phyloP scores from a whole-genome alignment of 768 basidiomycete species.

The Phylloporus rhodoxanthus region DNA sequence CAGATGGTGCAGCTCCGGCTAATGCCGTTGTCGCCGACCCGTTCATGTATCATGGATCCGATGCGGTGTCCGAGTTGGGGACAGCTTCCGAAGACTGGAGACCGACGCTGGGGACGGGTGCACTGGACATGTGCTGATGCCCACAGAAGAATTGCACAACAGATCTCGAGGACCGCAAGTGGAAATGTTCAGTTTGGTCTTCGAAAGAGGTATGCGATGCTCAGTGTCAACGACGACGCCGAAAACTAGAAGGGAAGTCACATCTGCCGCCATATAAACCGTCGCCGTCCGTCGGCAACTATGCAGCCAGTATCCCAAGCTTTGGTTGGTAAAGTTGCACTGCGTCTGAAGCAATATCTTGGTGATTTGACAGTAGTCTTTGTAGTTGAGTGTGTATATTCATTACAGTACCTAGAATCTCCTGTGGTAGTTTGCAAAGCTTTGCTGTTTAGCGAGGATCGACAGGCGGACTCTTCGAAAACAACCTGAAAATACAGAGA shows the following conservation, averaged over 20 bases:
- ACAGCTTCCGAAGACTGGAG: not conserved
- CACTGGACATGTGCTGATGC: conserved; percentile 1
- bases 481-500: too few relatives aligned
- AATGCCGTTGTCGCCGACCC: not conserved
- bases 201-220: not conserved
- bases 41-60: not conserved
- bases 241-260: not conserved
- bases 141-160: not conserved
- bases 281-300: too few relatives aligned
- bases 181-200: not conserved
- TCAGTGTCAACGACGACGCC: not conserved
- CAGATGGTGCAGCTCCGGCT: conserved; percentile 3
- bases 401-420: too few relatives aligned
- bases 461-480: too few relatives aligned
- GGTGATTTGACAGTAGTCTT: too few relatives aligned
- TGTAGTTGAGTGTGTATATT: too few relatives aligned
- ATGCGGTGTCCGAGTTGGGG: not conserved
- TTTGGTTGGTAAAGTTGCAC: too few relatives aligned
- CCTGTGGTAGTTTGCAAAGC: too few relatives aligned
- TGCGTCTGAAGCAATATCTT: too few relatives aligned
- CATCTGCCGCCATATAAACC: too few relatives aligned
- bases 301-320: too few relatives aligned
- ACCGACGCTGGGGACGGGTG: not conserved
- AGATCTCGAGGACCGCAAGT: not conserved
- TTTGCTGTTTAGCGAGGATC: too few relatives aligned